Percentiles rank a stretch among this genome's conserved stretches.
Conservation (phyloP, 1,284 basidiomycete species). For the Cerrena zonata region DNA sequence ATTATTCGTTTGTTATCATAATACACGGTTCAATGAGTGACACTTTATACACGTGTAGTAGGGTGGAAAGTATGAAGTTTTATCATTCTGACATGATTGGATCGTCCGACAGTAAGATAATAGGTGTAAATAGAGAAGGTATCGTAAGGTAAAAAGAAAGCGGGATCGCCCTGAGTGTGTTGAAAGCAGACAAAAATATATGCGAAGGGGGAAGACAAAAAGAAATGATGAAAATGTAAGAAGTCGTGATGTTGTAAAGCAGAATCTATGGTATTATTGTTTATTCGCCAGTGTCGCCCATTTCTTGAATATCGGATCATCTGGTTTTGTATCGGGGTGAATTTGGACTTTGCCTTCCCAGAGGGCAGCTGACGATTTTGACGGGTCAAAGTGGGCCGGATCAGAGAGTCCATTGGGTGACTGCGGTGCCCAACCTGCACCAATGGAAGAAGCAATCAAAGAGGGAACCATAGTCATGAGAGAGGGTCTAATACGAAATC, state of each 20-base stretch:
- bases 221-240: neutral
- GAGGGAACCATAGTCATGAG: slow-evolving; percentile 87
- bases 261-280: neutral
- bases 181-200: neutral
- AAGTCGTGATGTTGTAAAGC: neutral
- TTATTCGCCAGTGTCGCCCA: neutral
- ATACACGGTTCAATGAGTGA: too few species aligned
- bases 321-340: slow-evolving; percentile 72
- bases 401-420: slow-evolving; percentile 58
- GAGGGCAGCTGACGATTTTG: slow-evolving; percentile 70
- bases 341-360: slow-evolving; percentile 80
- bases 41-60: too few species aligned
- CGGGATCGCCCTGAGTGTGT: neutral
- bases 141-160: neutral
- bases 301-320: slow-evolving; percentile 33
- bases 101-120: too few species aligned
- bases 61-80: too few species aligned
- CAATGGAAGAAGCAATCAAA: slow-evolving; percentile 79
- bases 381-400: slow-evolving; percentile 72
- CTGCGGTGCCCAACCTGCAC: slow-evolving; percentile 69
- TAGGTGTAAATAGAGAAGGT: too few species aligned
- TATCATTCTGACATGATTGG: too few species aligned
- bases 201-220: neutral
- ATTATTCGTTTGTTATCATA: neutral
- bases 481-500: slow-evolving; percentile 40